A percentile compares a stretch with the other conserved stretches of the same genome.
phyloP scores from a whole-genome alignment of 371 early-diverging fungal species.

The Blakeslea trispora region DNA sequence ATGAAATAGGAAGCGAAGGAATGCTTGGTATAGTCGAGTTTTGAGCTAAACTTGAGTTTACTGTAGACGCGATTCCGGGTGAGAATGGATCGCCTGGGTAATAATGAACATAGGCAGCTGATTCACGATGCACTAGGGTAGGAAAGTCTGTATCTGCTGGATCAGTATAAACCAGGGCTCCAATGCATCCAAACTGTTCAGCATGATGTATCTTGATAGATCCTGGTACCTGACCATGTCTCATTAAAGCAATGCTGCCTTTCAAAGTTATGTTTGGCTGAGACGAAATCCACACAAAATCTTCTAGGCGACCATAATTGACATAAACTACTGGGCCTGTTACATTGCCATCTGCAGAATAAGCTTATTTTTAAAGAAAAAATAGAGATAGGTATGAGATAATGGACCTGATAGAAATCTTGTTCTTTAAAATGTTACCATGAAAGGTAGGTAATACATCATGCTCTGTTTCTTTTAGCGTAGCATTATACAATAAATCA shows the following conservation, averaged over 20 bases:
- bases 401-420: too few species aligned
- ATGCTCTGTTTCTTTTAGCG: slow-evolving; percentile 49
- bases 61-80: slow-evolving; percentile 59
- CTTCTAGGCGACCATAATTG: slow-evolving; percentile 63
- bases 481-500: slow-evolving; percentile 52
- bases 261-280: slow-evolving; percentile 41
- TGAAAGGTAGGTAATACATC: slow-evolving; percentile 67
- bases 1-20: slow-evolving; percentile 70
- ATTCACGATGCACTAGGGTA: slow-evolving; percentile 59
- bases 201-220: slow-evolving; percentile 67
- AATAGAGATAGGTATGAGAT: too few species aligned
- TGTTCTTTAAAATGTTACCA: slow-evolving; percentile 23
- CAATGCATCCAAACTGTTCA: slow-evolving; percentile 57
- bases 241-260: slow-evolving; percentile 61
- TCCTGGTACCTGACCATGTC: slow-evolving; percentile 61
- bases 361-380: slow-evolving; percentile 25
- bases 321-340: slow-evolving; percentile 67
- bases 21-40: slow-evolving; percentile 55
- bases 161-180: slow-evolving; percentile 64
- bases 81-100: slow-evolving; percentile 70
- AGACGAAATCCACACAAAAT: slow-evolving; percentile 55
- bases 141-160: slow-evolving; percentile 55
- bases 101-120: slow-evolving; percentile 50
- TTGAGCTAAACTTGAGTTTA: slow-evolving; percentile 49
- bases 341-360: slow-evolving; percentile 64